A percentile compares a stretch with the other conserved stretches of the same genome.
Evolutionary conservation across 495 filamentous ascomycete species (phyloP).

Genomic region (Xylaria curta): DNA sequence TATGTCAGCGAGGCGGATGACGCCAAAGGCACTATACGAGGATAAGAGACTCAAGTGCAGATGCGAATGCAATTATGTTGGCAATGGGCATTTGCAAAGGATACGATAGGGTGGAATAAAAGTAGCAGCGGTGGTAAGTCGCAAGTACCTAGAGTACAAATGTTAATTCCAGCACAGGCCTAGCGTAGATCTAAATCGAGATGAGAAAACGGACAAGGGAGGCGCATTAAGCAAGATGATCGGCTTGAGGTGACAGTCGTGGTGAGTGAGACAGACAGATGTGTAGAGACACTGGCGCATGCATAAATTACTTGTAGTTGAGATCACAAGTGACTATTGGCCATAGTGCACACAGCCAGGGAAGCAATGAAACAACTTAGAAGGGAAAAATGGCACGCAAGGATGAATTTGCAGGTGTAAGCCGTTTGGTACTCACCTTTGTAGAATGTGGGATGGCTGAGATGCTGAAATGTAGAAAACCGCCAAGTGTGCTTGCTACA

Average conservation of each 20-base stretch:
- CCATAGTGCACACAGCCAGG: not conserved
- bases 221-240: constrained; percentile 12
- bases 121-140: not conserved
- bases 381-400: not conserved
- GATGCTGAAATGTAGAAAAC: not conserved
- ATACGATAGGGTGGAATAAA: not conserved
- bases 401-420: not conserved
- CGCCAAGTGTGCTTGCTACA: constrained; percentile 1
- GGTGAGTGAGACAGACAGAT: constrained; percentile 14
- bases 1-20: not conserved
- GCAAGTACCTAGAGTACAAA: not conserved
- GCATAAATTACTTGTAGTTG: constrained; percentile 7
- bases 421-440: not conserved
- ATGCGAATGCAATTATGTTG: not conserved
- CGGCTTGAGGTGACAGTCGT: not conserved
- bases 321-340: not conserved
- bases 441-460: not conserved
- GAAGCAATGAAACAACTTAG: not conserved
- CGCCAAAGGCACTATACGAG: not conserved
- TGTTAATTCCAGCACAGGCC: not conserved
- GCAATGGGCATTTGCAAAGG: constrained; percentile 8
- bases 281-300: not conserved
- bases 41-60: not conserved
- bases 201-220: constrained; percentile 5
- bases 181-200: constrained; percentile 13